Conservation (phyloP, 2,329 filamentous ascomycete species). For the Calonectria crousiana region DNA sequence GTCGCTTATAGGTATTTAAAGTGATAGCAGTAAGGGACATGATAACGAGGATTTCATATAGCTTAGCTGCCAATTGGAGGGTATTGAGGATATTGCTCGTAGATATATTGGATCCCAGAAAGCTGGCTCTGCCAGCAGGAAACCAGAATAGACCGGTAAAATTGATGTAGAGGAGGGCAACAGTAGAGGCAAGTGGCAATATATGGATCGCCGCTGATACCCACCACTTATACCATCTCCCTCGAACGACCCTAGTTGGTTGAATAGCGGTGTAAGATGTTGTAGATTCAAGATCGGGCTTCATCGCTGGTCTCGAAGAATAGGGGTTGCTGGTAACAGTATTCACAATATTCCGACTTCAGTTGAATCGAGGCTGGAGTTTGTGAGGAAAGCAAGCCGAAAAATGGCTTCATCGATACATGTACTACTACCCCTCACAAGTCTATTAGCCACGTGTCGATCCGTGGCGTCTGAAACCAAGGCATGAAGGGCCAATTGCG, state of each 20-base stretch:
- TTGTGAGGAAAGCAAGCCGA: not conserved
- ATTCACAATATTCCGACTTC: not conserved
- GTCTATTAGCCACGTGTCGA: not conserved
- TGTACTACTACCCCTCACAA: not conserved
- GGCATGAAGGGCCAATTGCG: not conserved
- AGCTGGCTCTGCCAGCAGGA: not conserved
- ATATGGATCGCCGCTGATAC: not conserved
- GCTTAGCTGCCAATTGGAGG: conserved; percentile 16
- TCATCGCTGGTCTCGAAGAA: not conserved
- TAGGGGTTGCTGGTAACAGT: too few species aligned
- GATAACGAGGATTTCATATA: conserved; percentile 15
- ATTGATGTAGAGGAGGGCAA: not conserved
- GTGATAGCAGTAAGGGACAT: not conserved
- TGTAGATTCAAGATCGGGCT: not conserved
- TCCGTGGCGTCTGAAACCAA: not conserved
- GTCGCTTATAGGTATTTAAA: not conserved
- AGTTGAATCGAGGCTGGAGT: not conserved
- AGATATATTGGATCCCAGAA: not conserved
- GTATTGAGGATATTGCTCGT: conserved; percentile 10
- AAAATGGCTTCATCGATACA: not conserved
- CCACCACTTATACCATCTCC: not conserved
- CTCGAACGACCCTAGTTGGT: not conserved
- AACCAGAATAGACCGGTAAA: not conserved
- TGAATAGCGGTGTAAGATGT: not conserved
- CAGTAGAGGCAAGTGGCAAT: not conserved